Evolutionary conservation across 2,329 filamentous ascomycete species (phyloP), one percentile per base, ranked within the genome.

Genomic region (Paradendryphiella salina): DNA sequence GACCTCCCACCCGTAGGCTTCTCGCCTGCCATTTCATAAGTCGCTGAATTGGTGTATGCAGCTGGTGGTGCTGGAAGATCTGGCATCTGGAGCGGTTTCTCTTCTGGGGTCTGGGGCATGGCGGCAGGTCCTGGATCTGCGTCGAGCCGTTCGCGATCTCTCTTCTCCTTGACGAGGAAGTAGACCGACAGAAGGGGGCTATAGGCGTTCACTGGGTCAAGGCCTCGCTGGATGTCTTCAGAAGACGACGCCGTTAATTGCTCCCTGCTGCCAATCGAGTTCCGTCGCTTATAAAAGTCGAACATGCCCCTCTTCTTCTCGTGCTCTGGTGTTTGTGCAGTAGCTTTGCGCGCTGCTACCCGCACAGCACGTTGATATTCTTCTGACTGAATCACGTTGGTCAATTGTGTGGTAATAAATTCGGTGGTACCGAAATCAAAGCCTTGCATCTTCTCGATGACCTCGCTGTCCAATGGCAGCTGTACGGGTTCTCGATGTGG

Each of bases 351-450:
- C 64, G 85, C 85, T 31, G 85, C 83, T 10, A 86, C 76, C 47
- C 85, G 83, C n/a, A 96, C 80, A 5, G 90, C 91, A 51, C 86
- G 85, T 65, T 96, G 90, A 63, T 99, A 99, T 33, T 97, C 93
- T 5, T 96, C 91, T 0, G 92, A 96, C 64, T 95, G 89, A 53
- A 99, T 83, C n/a, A 92, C 83, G 57, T 88, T 89, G 8, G 85
- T 89, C 35, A 99, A 81, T 69, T 96, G 90, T 2, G 84, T 78
- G 49, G 84, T 86, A 67, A 99, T 96, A 49, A 84, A 83, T 45
- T 96, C 91, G 1, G 90, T 82, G 0, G 90, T 82, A 0, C 94
- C 94, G 76, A 97, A 99, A 72, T 97, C 96, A 72, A 99, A 99
- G 2, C 94, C 94, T 18, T 91, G 95, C 94, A 99, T 99, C 62